These are phyloP conservation scores for Colletotrichum liaoningense DNA, from an alignment of 2,329 filamentous ascomycete genomes.

Conservation along the genomic window DNA sequence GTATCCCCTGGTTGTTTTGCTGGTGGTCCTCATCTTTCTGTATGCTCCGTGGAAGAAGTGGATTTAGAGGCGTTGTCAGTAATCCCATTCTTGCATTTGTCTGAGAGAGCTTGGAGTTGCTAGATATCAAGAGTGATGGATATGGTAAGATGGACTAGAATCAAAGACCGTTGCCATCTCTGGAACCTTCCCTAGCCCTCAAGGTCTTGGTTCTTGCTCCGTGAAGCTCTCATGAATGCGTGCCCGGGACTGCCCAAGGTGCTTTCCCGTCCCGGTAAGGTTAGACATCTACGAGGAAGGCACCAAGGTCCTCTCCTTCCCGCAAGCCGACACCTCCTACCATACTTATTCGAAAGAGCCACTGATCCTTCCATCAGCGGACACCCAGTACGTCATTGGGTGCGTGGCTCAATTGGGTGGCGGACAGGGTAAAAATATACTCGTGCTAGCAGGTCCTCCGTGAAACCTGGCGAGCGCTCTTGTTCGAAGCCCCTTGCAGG, in stretches of 20 bases:
- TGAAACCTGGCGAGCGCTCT: not conserved
- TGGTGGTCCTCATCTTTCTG: not conserved
- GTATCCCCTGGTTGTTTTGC: not conserved
- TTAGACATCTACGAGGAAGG: not conserved
- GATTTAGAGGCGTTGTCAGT: not conserved
- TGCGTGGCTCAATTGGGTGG: conserved; percentile 3
- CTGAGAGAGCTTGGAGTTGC: not conserved
- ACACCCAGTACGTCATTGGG: not conserved
- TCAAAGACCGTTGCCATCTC: not conserved
- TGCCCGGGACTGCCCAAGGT: not conserved
- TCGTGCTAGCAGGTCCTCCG: not conserved
- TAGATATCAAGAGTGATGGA: not conserved
- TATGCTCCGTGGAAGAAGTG: not conserved
- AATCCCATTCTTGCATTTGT: not conserved
- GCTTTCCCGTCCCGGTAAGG: not conserved
- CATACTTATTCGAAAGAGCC: not conserved
- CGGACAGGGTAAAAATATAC: not conserved
- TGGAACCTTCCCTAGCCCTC: not conserved
- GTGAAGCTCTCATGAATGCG: not conserved
- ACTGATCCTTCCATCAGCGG: not conserved
- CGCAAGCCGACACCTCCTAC: no score
- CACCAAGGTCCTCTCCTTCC: not conserved
- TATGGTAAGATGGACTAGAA: not conserved
- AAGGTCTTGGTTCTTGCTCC: not conserved
- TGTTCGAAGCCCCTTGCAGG: conserved; percentile 1